These are phyloP conservation scores for Sporisorium reilianum DNA, from an alignment of 1,284 basidiomycete species.

Conservation along the genomic window DNA sequence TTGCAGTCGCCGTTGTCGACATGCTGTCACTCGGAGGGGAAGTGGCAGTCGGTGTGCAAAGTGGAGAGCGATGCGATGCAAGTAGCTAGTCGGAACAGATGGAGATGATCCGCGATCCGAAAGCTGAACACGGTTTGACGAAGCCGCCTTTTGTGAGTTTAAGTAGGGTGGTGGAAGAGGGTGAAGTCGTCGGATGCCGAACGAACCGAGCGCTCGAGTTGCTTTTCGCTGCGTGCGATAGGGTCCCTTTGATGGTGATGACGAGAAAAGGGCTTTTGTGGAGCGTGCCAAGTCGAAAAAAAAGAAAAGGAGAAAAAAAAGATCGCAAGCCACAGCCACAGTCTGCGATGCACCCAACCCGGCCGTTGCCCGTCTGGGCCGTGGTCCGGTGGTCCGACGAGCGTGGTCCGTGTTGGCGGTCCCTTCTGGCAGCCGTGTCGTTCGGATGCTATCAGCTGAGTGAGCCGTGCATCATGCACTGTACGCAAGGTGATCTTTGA, in stretches of 20 bases:
- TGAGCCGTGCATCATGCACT: not conserved
- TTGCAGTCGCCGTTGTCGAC: slow-evolving; percentile 11
- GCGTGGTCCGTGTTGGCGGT: not conserved
- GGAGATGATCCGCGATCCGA: not conserved
- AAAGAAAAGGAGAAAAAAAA: not conserved
- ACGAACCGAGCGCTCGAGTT: not conserved
- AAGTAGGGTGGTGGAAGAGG: not conserved
- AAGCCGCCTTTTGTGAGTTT: not conserved
- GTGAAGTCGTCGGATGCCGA: not conserved
- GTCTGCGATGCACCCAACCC: too few species aligned
- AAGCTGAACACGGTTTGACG: too few species aligned
- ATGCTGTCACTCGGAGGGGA: not conserved
- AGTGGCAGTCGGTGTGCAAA: not conserved
- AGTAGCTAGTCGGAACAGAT: not conserved
- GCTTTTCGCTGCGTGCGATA: not conserved
- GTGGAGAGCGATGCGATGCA: not conserved
- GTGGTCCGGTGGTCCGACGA: too few species aligned
- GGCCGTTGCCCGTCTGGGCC: not conserved
- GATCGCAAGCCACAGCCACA: not conserved
- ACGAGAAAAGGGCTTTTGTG: not conserved
- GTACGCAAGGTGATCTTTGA: too few species aligned
- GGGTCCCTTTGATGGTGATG: not conserved
- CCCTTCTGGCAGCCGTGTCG: not conserved
- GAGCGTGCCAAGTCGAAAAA: not conserved
- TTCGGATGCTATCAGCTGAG: slow-evolving; percentile 12